Percentiles rank a stretch among this genome's conserved stretches.
Conservation (phyloP, 352 stramenopile genomes). For the Globisporangium nagaii region DNA sequence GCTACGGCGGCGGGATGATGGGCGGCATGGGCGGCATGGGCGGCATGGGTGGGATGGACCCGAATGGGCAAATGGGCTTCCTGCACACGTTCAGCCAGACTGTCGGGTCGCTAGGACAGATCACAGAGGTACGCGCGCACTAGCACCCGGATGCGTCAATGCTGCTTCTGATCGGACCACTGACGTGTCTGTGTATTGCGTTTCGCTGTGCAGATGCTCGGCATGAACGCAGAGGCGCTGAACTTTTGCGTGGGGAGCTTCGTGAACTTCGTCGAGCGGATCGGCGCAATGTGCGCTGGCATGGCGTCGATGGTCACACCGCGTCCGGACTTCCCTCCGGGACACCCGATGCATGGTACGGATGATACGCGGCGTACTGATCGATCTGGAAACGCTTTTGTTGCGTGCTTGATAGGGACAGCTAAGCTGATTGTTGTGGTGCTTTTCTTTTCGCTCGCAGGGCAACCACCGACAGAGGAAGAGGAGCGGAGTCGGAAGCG, state of each 20-base stretch:
- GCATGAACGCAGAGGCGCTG: conserved; percentile 71
- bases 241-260: conserved; percentile 80
- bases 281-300: conserved; percentile 66
- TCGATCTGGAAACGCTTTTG: no score
- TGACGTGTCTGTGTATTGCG: neutral
- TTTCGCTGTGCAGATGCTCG: conserved; percentile 31
- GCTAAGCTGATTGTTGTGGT: neutral
- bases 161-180: neutral
- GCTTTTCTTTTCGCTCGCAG: conserved; percentile 5
- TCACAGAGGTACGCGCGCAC: conserved; percentile 41
- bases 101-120: conserved; percentile 63
- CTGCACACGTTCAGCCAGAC: conserved; percentile 66
- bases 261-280: conserved; percentile 79
- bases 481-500: conserved; percentile 65
- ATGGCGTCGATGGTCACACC: conserved; percentile 67
- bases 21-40: conserved; percentile 13
- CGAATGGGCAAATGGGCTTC: conserved; percentile 48
- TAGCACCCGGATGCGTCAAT: neutral
- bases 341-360: conserved; percentile 66
- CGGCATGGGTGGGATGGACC: conserved; percentile 40
- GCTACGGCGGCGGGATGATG: conserved; percentile 23
- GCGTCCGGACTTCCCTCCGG: conserved; percentile 52
- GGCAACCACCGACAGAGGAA: conserved; percentile 60
- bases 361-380: no score
- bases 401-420: no score